These are phyloP conservation scores for Fragilariopsis cylindrus DNA, from an alignment of 108 stramenopile genomes.

Conservation along the genomic window DNA sequence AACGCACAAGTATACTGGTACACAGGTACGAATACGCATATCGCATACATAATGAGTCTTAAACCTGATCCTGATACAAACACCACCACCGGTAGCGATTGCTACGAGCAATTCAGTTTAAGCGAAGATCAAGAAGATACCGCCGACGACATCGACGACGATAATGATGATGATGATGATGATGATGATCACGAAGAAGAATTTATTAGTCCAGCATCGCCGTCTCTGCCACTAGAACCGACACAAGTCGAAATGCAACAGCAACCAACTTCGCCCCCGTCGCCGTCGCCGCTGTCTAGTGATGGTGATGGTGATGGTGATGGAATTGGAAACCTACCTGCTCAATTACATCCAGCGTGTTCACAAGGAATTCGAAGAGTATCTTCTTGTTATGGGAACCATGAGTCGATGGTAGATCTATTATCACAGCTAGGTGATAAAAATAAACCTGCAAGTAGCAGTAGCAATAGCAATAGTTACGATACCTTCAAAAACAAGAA, in stretches of 20 bases:
- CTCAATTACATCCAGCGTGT: constrained; percentile 53
- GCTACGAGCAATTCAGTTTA: background rate
- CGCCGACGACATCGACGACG: background rate
- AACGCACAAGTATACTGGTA: too few relatives aligned
- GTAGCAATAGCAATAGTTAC: constrained; percentile 3
- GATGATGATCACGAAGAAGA: too few relatives aligned
- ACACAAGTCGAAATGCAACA: background rate
- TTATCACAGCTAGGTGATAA: constrained; percentile 29
- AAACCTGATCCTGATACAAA: background rate
- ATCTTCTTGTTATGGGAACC: constrained; percentile 49
- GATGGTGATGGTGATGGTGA: background rate
- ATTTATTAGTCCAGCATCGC: background rate
- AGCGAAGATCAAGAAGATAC: background rate
- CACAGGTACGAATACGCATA: background rate
- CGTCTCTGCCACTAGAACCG: background rate
- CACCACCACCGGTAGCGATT: constrained; percentile 5
- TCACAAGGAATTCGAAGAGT: constrained; percentile 57
- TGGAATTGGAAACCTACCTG: constrained; percentile 18
- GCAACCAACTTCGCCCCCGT: background rate
- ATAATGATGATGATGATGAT: too few relatives aligned
- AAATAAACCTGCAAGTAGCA: background rate
- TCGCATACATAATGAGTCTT: background rate
- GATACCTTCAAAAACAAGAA: constrained; percentile 7
- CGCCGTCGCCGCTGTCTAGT: background rate
- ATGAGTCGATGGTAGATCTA: constrained; percentile 35